Evolutionary conservation across 2,329 filamentous ascomycete species (phyloP), one percentile per base, ranked within the genome.

Genomic region (Chalara sp.): DNA sequence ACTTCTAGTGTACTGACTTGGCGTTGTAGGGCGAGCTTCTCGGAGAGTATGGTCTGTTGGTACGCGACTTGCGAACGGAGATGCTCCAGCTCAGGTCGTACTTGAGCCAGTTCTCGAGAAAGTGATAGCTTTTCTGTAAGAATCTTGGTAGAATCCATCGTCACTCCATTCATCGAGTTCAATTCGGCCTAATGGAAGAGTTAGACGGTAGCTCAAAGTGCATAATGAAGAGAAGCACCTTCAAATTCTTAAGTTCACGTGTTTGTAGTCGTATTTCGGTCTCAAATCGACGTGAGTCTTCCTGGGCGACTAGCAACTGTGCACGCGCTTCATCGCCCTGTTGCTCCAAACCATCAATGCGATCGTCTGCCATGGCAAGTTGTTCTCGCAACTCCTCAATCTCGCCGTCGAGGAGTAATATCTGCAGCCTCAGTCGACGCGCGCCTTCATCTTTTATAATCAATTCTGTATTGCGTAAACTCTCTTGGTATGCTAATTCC

Each of bases 11-110:
- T 82, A 62, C 78, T 84, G 31, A 96, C 68, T 67, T 93, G 87
- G 44, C 87, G 83, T 63, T 93, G 84, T 11, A 96, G 70, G 2
- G 85, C 78, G 44, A 92, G 74, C 66, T 95, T 96, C 64, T 95
- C 89, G 1, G 85, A 75, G 12, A 95, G 73, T 8, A 88, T 72
- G 2, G 79, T 76, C 61, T 90, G 83, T 49, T 91, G 81, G 11
- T 75, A 73, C 32, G 71, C 67, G 21, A 72, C 73, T 63, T 86
- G 81, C 6, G 76, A 72, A 56, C 75, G 76, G 11, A 86, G 68
- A 61, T 82, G 79, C 55, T 84, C 80, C 33, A 85, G 62, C 64
- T 86, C 82, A 3, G 79, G 77, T 58, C 78, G 79, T 50, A 85
- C 59, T 6, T 68, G 72, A 30, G 77, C 73, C 21, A 86, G 63